Evolutionary conservation across 768 basidiomycete genomes (phyloP), one percentile per base, ranked within the genome.

Genomic region (Psilocybe cubensis): DNA sequence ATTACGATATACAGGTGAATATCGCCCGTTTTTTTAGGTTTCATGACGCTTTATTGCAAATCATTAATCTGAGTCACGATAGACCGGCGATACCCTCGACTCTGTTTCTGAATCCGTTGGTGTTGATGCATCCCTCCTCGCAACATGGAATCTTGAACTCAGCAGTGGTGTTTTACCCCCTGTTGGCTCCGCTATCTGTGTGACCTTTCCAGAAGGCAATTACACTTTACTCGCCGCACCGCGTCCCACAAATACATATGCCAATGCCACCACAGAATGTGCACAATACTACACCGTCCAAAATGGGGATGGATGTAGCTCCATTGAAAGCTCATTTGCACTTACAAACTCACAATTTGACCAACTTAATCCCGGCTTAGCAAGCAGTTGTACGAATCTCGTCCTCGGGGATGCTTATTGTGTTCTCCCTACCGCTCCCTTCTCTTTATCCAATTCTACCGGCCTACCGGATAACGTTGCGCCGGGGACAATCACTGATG

Each of bases 101-200:
- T 25, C 23, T 28, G 28, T 47, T 5, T 55, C 63, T n/a, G 52
- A 58, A 12, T 31, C 40, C 38, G 33, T 58, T 12, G 59, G 50
- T 42, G 43, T 61, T n/a, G 61, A 52, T 40, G 44, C 59, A 12
- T 44, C 62, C 8, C 33, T 46, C 3, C 65, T 69, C 43, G 38
- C 35, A 14, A 60, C 50, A 4, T 69, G 64, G 63, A 67, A 67
- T 41, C 58, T 56, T 14, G 58, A 67, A 48, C 64, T 67, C 24
- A 40, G 51, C 0, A 57, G 47, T 21, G 54, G 54, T 20, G 40
- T 25, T 12, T 18, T 47, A 28, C 46, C 46, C 7, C n/a, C n/a
- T n/a, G 28, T 25, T 25, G 46, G 46, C 17, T 47, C 46, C 11
- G 46, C 46, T 11, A 27, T 47, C 5, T 47, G 46, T 25, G 28